Evolutionary conservation across 257 asterid genomes (phyloP).

Genomic region (Linaria vulgaris): DNA sequence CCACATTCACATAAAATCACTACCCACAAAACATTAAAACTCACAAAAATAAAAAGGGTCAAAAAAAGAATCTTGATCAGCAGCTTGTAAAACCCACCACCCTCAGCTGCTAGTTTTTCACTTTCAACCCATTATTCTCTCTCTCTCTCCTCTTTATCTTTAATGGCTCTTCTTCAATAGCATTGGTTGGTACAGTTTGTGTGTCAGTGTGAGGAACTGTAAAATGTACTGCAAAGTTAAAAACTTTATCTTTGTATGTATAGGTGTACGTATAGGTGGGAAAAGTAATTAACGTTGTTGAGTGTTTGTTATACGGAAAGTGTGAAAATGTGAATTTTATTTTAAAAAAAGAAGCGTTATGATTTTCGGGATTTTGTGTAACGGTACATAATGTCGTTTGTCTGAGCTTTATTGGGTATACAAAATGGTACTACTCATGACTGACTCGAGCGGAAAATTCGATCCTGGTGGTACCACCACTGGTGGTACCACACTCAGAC

Average conservation of each 20-base stretch:
- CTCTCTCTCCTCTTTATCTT: conserved; percentile 23
- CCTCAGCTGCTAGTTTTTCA: conserved; percentile 51
- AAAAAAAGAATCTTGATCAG: conserved; percentile 45
- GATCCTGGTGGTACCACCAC: too few relatives aligned
- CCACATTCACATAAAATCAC: neutral
- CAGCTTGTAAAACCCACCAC: conserved; percentile 54
- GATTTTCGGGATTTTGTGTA: conserved; percentile 18
- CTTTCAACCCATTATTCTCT: conserved; percentile 46
- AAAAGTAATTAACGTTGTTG: neutral
- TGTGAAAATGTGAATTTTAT: conserved; percentile 10
- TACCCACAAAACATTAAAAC: conserved; percentile 21
- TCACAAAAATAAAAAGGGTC: conserved; percentile 31
- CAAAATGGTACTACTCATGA: conserved; percentile 33
- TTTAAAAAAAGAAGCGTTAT: neutral
- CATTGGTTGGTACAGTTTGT: conserved; percentile 29
- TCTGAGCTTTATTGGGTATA: conserved; percentile 41
- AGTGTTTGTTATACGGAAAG: neutral
- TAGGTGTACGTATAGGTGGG: conserved; percentile 21
- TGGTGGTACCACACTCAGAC: too few relatives aligned
- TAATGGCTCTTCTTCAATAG: conserved; percentile 12
- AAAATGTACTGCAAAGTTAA: conserved; percentile 28
- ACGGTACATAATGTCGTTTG: conserved; percentile 21
- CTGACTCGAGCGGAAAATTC: too few relatives aligned
- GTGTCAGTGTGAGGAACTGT: conserved; percentile 41
- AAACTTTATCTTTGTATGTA: conserved; percentile 20